Percentiles rank a stretch among this genome's conserved stretches.
These are phyloP conservation scores for Malassezia slooffiae DNA, from an alignment of 1,284 basidiomycete species.

Conservation along the genomic window DNA sequence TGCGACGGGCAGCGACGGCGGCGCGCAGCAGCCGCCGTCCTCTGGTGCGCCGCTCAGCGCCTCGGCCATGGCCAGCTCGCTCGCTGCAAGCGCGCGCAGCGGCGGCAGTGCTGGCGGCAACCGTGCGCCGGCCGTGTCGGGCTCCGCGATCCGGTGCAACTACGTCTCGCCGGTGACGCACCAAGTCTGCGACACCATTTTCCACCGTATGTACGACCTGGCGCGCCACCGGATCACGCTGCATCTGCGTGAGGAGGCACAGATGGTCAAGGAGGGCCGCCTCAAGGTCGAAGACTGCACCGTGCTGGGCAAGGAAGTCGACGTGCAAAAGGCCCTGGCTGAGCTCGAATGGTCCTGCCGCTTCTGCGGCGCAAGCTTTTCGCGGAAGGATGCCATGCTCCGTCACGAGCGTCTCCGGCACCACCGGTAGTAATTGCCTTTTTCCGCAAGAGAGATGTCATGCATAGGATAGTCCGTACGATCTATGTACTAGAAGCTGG, in stretches of 20 bases:
- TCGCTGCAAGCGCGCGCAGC: slow-evolving; percentile 7
- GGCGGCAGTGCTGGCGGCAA: background rate
- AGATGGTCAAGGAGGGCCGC: slow-evolving; percentile 30
- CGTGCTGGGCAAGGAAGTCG: slow-evolving; percentile 44
- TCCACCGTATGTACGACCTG: slow-evolving; percentile 44
- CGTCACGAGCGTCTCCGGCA: slow-evolving; percentile 34
- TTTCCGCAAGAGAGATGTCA: no score
- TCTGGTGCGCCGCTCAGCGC: slow-evolving; percentile 6
- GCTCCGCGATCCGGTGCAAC: slow-evolving; percentile 31
- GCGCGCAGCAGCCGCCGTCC: background rate
- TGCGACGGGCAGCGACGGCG: no score
- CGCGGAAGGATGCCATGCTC: slow-evolving; percentile 39
- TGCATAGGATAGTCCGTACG: no score
- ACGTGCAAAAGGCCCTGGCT: slow-evolving; percentile 36
- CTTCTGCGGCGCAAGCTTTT: slow-evolving; percentile 26
- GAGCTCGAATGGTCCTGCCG: slow-evolving; percentile 45
- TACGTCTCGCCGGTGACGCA: slow-evolving; percentile 37
- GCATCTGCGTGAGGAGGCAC: slow-evolving; percentile 40
- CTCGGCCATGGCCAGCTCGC: background rate
- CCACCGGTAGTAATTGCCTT: slow-evolving; percentile 11
- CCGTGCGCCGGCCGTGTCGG: background rate
- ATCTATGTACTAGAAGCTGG: no score
- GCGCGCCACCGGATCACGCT: slow-evolving; percentile 44
- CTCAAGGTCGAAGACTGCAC: slow-evolving; percentile 35
- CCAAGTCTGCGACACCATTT: slow-evolving; percentile 33